Evolutionary conservation across 176 grass and related monocot species (phyloP).

Genomic region (Avena insularis): DNA sequence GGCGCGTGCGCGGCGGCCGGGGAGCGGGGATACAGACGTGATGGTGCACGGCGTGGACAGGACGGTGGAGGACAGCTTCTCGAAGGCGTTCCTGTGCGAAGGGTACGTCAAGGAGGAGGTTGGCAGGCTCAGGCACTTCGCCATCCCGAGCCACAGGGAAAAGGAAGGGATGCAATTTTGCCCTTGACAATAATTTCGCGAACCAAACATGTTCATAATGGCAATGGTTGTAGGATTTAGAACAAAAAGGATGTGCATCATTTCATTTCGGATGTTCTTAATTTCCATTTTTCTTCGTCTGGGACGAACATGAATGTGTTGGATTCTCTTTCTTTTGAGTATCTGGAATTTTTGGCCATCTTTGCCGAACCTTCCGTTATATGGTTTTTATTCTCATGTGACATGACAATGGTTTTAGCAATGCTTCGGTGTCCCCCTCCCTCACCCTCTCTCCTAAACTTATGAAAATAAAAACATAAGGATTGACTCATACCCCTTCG

Average conservation of each 20-base stretch:
- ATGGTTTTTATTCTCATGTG: neutral
- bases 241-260: neutral
- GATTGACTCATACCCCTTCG: too few relatives aligned
- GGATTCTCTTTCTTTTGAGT: neutral
- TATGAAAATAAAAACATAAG: too few relatives aligned
- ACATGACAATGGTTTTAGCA: neutral
- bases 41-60: slow-evolving; percentile 63
- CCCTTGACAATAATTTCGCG: slow-evolving; percentile 41
- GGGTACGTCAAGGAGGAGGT: slow-evolving; percentile 68
- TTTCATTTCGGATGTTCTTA: neutral
- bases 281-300: neutral
- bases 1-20: slow-evolving; percentile 47
- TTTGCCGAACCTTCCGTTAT: neutral
- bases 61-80: slow-evolving; percentile 52
- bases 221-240: slow-evolving; percentile 12
- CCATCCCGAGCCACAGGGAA: slow-evolving; percentile 62
- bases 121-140: slow-evolving; percentile 62
- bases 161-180: slow-evolving; percentile 57
- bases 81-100: slow-evolving; percentile 60
- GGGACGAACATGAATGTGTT: neutral
- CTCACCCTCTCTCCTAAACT: too few relatives aligned
- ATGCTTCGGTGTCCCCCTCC: too few relatives aligned
- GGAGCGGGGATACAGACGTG: slow-evolving; percentile 62
- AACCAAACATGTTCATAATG: neutral
- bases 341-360: neutral